Conservation (phyloP, 805 yeast genomes). For the Ascoidea rubescens region DNA sequence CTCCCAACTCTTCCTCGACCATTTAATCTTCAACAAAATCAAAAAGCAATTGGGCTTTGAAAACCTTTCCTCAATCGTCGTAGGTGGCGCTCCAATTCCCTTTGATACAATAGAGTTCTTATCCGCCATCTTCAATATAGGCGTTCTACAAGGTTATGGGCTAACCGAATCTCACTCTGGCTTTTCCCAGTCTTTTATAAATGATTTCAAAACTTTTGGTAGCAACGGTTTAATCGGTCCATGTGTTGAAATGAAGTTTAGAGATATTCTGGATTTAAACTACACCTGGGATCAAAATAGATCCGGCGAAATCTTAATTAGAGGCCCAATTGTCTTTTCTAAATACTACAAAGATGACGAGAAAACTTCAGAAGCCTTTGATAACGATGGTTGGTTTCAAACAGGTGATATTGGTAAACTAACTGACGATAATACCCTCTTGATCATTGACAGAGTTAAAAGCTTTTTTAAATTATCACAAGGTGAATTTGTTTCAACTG, state of each 20-base stretch:
- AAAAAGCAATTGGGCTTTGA: constrained; percentile 33
- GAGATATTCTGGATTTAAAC: constrained; percentile 53
- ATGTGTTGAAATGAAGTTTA: constrained; percentile 40
- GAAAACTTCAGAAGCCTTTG: constrained; percentile 39
- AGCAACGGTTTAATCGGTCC: constrained; percentile 47
- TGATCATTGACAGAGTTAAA: constrained; percentile 60
- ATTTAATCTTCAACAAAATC: constrained; percentile 27
- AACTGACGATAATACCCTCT: constrained; percentile 30
- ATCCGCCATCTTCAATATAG: constrained; percentile 42
- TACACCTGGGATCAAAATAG: constrained; percentile 28
- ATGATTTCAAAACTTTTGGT: constrained; percentile 34
- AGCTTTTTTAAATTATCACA: constrained; percentile 59
- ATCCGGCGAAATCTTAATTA: constrained; percentile 46
- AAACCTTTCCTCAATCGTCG: constrained; percentile 24
- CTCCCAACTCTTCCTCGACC: constrained; percentile 19
- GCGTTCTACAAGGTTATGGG: constrained; percentile 63
- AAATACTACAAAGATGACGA: constrained; percentile 42
- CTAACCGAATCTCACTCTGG: constrained; percentile 63
- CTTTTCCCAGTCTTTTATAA: constrained; percentile 23
- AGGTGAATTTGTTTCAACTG: constrained; percentile 64
- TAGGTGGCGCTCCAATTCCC: constrained; percentile 64
- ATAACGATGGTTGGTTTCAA: constrained; percentile 38
- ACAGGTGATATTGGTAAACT: constrained; percentile 54
- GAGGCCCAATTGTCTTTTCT: constrained; percentile 51
- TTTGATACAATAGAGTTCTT: constrained; percentile 46